Evolutionary conservation across 2,329 filamentous ascomycete genomes (phyloP).

Genomic region (Pseudogymnoascus sp.): DNA sequence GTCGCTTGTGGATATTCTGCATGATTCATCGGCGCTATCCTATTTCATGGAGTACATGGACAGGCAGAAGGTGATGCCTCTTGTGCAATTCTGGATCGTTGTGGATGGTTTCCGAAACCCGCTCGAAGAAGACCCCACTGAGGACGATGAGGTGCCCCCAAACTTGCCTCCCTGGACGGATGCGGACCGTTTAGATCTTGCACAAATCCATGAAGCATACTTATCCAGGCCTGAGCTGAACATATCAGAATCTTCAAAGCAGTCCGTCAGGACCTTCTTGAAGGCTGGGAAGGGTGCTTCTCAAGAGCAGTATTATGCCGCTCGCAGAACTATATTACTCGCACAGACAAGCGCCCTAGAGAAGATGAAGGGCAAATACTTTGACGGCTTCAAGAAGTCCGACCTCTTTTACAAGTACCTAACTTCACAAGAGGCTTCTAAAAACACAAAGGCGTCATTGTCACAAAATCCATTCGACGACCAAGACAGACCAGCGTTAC

Average conservation of each 20-base stretch:
- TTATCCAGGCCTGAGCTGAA: conserved; percentile 74
- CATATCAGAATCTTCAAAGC: conserved; percentile 60
- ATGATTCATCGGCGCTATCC: conserved; percentile 81
- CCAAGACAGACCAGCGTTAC: conserved; percentile 16
- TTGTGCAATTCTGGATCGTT: conserved; percentile 97
- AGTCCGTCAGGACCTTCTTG: conserved; percentile 68
- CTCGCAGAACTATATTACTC: conserved; percentile 70
- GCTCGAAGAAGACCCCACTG: conserved; percentile 74
- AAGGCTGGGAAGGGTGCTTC: conserved; percentile 69
- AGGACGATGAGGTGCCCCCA: conserved; percentile 51
- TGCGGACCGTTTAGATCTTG: conserved; percentile 77
- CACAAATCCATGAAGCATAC: conserved; percentile 87
- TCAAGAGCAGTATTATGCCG: conserved; percentile 72
- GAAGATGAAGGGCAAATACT: conserved; percentile 73
- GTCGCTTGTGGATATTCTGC: conserved; percentile 75
- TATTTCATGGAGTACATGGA: conserved; percentile 99
- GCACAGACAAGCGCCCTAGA: conserved; percentile 79
- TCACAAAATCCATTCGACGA: conserved; percentile 10
- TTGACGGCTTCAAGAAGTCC: conserved; percentile 80
- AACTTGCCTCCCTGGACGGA: conserved; percentile 66
- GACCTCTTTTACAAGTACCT: conserved; percentile 96
- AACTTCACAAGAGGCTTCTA: conserved; percentile 70
- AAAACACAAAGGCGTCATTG: conserved; percentile 12
- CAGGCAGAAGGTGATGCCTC: conserved; percentile 71
- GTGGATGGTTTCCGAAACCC: conserved; percentile 95